A percentile compares a stretch with the other conserved stretches of the same genome.
phyloP scores from a whole-genome alignment of 2,329 filamentous ascomycete species.

The Thielaviopsis euricoi region DNA sequence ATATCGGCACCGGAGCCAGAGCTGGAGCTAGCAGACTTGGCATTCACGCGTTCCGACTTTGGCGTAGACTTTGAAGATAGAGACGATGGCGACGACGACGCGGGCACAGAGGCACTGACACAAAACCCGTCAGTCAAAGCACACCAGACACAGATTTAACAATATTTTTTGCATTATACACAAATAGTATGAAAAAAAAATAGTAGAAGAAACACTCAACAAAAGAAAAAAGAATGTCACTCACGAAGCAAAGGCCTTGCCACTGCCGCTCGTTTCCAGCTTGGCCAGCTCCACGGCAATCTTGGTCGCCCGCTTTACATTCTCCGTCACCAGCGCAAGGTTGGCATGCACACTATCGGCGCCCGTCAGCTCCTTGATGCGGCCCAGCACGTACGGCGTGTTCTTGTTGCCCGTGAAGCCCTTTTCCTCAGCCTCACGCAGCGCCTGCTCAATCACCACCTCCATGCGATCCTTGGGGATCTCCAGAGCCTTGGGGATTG shows the following conservation, averaged over 20 bases:
- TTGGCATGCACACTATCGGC: conserved; percentile 61
- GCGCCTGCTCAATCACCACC: conserved; percentile 47
- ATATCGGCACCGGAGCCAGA: conserved; percentile 34
- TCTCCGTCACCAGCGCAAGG: conserved; percentile 38
- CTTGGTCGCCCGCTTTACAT: conserved; percentile 37
- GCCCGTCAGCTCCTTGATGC: conserved; percentile 64
- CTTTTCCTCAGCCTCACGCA: conserved; percentile 45
- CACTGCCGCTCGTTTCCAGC: conserved; percentile 6
- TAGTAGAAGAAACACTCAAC: neutral
- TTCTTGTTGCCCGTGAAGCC: conserved; percentile 59
- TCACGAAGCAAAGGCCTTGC: conserved; percentile 6
- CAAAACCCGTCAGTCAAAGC: neutral
- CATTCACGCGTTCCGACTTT: conserved; percentile 11
- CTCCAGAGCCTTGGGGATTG: conserved; percentile 53
- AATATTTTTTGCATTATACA: neutral
- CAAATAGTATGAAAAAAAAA: neutral
- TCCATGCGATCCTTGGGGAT: conserved; percentile 60
- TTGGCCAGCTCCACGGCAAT: conserved; percentile 35
- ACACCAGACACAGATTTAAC: neutral
- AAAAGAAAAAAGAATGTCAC: neutral
- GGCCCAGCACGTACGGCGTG: conserved; percentile 66
- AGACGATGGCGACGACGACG: neutral
- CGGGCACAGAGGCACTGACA: neutral
- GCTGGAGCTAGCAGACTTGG: conserved; percentile 14
- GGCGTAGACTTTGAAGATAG: neutral